A percentile compares a stretch with the other conserved stretches of the same genome.
Conservation (phyloP, 805 yeast genomes). For the Nakazawaea ernobii region DNA sequence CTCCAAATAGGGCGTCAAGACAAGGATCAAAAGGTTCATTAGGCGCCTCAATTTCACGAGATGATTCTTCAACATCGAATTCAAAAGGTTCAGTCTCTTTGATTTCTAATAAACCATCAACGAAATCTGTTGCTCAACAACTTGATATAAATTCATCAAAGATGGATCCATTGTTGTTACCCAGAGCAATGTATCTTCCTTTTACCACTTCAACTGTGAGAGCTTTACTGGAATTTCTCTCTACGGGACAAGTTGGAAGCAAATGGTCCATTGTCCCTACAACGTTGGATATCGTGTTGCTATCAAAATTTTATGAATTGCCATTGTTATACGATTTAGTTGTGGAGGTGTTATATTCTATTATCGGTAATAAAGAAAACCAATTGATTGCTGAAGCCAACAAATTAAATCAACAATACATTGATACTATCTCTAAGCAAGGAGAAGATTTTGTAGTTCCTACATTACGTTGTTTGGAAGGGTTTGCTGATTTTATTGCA, state of each 20-base stretch:
- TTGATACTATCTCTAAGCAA: slow-evolving; percentile 7
- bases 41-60: not conserved
- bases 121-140: slow-evolving; percentile 8
- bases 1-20: not conserved
- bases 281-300: slow-evolving; percentile 54
- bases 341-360: slow-evolving; percentile 62
- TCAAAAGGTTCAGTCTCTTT: not conserved
- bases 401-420: slow-evolving; percentile 20
- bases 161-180: slow-evolving; percentile 59
- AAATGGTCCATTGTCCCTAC: slow-evolving; percentile 71
- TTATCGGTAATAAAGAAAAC: slow-evolving; percentile 63
- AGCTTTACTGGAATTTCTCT: slow-evolving; percentile 67
- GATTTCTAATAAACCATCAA: slow-evolving; percentile 4
- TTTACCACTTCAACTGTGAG: slow-evolving; percentile 54
- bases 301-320: slow-evolving; percentile 61
- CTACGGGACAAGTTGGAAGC: slow-evolving; percentile 75
- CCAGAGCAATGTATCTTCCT: slow-evolving; percentile 66
- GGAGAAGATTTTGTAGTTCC: slow-evolving; percentile 15
- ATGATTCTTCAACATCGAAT: not conserved
- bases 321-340: slow-evolving; percentile 68
- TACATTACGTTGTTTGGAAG: slow-evolving; percentile 28
- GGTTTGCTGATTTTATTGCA: slow-evolving; percentile 49
- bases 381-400: slow-evolving; percentile 36
- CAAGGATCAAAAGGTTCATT: slow-evolving; percentile 1
- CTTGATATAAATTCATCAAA: slow-evolving; percentile 16